A percentile compares a stretch with the other conserved stretches of the same genome.
phyloP scores from a whole-genome alignment of 2,329 filamentous ascomycete genomes.

The Septoria petroselini region DNA sequence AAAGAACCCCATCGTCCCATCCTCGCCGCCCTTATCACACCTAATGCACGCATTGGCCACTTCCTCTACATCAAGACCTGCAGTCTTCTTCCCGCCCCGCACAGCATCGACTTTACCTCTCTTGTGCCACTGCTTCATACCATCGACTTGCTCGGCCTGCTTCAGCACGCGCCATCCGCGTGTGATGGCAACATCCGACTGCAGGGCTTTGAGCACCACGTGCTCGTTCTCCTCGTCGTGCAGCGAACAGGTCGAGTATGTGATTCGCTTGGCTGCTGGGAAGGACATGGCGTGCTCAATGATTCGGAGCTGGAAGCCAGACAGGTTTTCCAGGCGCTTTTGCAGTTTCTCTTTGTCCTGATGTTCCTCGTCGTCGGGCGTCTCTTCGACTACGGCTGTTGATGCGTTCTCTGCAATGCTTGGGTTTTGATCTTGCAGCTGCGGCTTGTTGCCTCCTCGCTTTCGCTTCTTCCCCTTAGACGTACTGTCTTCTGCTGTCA shows the following conservation, averaged over 20 bases:
- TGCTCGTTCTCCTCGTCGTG: conserved; percentile 84
- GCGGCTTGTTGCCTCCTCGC: conserved; percentile 18
- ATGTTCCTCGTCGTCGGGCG: conserved; percentile 38
- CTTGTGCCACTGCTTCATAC: conserved; percentile 74
- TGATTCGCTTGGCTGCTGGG: conserved; percentile 69
- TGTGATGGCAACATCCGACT: conserved; percentile 61
- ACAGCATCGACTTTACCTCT: conserved; percentile 36
- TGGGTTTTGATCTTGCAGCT: conserved; percentile 10
- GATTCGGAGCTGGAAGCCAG: conserved; percentile 77
- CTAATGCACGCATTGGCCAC: conserved; percentile 75
- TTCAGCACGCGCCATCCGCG: conserved; percentile 75
- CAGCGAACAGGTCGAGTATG: conserved; percentile 91
- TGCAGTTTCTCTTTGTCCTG: conserved; percentile 54
- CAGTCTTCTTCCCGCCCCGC: conserved; percentile 35
- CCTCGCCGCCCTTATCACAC: conserved; percentile 73
- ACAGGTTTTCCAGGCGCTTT: conserved; percentile 67
- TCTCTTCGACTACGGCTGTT: conserved; percentile 22
- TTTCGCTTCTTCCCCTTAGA: conserved; percentile 36
- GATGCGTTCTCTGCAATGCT: conserved; percentile 13
- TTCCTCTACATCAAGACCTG: conserved; percentile 19
- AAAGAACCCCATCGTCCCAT: conserved; percentile 93
- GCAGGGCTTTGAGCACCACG: conserved; percentile 71
- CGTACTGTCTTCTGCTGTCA: conserved; percentile 18
- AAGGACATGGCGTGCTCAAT: conserved; percentile 83
- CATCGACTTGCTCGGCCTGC: conserved; percentile 69